Evolutionary conservation across 1,284 basidiomycete species (phyloP), one percentile per base, ranked within the genome.

Genomic region (Apiotrichum brassicae): DNA sequence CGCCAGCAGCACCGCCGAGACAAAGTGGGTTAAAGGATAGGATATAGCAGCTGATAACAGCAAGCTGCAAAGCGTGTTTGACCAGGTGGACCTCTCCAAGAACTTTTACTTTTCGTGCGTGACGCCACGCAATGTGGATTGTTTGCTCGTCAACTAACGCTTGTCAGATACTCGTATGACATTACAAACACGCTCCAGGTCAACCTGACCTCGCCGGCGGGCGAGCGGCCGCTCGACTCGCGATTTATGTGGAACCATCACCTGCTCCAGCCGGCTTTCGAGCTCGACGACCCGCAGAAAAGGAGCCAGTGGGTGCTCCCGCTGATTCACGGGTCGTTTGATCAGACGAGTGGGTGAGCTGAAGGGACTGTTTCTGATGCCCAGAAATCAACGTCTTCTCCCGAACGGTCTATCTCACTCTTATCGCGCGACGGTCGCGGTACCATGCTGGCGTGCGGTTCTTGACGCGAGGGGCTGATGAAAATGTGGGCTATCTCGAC

Each of bases 401-500:
- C 6, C 82, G 92, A 0, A 86, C 92, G 3, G 79, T 98, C 11
- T 97, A 93, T 66, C 82, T 97, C 4, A 97, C 92, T 0, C 76
- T 99, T 13, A 94, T 99, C 46, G 95, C 93, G 0, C 81, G 95
- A 4, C 77, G 95, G 36, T 97, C 94, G 6, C 81, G 95, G 1
- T 91, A 97, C 73, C 97, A 89, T 72, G 95, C 95, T 12, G 95
- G 95, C 19, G 92, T 93, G 3, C 81, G 95, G 23, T 99, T 95
- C 75, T 75, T 97, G 26, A 97, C 94, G 56, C 81, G 95, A 49
- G 95, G 95, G 1, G 88, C 93, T 19, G 93, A 97, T 63, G 87
- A 93, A 59, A 56, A 68, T 46, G 70, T 70, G 28, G 55, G 58
- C n/a, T 48, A 7, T 7, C 20, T 25, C 16, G 13, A 46, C 57